Base-by-base conservation (phyloP, 768 basidiomycete species). In the Sistotremastrum niveocremeum region DNA sequence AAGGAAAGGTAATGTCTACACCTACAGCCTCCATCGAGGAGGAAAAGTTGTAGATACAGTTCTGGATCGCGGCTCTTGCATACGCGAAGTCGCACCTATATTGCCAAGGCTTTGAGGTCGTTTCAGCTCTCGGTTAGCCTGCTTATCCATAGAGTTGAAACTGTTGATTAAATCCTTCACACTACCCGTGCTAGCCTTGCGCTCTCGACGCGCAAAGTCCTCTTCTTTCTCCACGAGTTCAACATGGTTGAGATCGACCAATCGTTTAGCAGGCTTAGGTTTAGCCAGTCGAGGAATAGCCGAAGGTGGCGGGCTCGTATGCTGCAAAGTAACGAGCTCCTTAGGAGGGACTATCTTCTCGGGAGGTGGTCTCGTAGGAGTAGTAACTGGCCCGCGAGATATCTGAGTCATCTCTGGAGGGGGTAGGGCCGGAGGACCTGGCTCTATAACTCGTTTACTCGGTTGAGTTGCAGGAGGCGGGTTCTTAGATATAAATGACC, bases 151-250 rank as follows among this genome's bases (percentile, higher is more conserved):
- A 47, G 52, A 59, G 60, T 86, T 82, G 54, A 77, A 87, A 32
- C 65, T 71, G 57, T 62, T 68, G 44, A 85, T 74, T 45, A 87
- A 58, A 44, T 86, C 83, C 60, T 72, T 83, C 47, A 87, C 84
- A 53, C 81, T 84, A 43, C 71, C 69, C 9, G 73, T 74, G 54
- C 84, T 83, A 48, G 73, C 77, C 54, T 77, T 65, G 47, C 83
- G 63, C n/a, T 64, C 65, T 40, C 64, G 59, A 28, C 58, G 51
- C 1, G 56, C 50, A 7, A 50, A 46, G 30, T 54, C 53, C 2
- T 53, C 50, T n/a, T 48, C 51, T 20, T 55, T 44, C 37, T 52
- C 49, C 11, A 54, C 51, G 11, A 55, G 55, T 3, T 61, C 58
- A 28, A 64, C 67, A 42, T 74, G 71, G 28, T 66, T 60, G 35